A percentile compares a stretch with the other conserved stretches of the same genome.
Evolutionary conservation across 345 rosid species (phyloP).

Genomic region (Mallotus nudiflorus): DNA sequence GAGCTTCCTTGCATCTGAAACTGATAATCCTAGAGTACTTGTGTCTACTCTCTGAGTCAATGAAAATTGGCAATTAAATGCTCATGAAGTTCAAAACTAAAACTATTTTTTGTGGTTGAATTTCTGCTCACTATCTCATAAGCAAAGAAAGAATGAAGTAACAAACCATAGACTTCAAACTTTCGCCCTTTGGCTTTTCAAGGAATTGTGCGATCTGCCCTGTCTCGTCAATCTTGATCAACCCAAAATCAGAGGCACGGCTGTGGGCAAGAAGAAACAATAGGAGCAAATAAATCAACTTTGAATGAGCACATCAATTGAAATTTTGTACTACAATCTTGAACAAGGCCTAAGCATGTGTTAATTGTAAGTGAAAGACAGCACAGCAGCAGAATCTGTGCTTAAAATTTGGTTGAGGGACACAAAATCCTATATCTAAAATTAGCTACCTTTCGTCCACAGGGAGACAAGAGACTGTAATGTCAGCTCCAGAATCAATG

Average conservation of each 20-base stretch:
- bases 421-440: not conserved
- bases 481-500: constrained; percentile 58
- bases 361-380: not conserved
- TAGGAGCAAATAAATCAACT: not conserved
- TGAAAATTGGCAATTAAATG: constrained; percentile 5
- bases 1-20: constrained; percentile 49
- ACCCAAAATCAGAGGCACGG: constrained; percentile 75
- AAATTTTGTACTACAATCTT: not conserved
- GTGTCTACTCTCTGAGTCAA: constrained; percentile 65
- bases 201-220: constrained; percentile 61
- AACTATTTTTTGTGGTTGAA: not conserved
- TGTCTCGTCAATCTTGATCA: constrained; percentile 69
- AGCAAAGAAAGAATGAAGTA: constrained; percentile 1
- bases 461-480: constrained; percentile 65
- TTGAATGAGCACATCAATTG: no score
- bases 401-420: not conserved
- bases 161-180: constrained; percentile 70
- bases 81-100: constrained; percentile 2
- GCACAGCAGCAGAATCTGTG: not conserved
- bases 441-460: constrained; percentile 53
- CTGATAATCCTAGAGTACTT: constrained; percentile 54
- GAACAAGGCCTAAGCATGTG: not conserved
- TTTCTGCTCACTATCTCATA: not conserved
- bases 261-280: constrained; percentile 35
- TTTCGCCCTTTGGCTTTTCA: constrained; percentile 72